These are phyloP conservation scores for Drechslera avenae DNA, from an alignment of 2,329 filamentous ascomycete genomes.

Conservation along the genomic window DNA sequence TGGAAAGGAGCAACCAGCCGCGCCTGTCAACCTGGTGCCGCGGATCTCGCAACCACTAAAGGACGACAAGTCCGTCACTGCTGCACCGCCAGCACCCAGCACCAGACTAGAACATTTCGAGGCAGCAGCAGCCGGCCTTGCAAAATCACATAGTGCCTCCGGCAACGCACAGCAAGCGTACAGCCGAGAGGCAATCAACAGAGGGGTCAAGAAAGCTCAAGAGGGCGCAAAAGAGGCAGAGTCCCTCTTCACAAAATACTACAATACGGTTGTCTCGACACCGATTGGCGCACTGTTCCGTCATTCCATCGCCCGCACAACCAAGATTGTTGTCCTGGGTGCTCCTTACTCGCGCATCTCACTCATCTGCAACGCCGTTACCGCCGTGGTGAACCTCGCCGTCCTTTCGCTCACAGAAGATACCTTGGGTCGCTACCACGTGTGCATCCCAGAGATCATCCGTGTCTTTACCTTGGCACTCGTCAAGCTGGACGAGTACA, in stretches of 20 bases:
- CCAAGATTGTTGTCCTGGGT: constrained; percentile 73
- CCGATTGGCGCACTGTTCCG: constrained; percentile 71
- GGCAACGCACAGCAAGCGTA: constrained; percentile 44
- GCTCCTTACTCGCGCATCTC: constrained; percentile 68
- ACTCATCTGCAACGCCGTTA: constrained; percentile 60
- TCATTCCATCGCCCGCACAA: constrained; percentile 68
- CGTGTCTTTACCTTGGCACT: constrained; percentile 73
- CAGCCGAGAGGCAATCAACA: constrained; percentile 42
- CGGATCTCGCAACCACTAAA: constrained; percentile 57
- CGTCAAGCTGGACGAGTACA: constrained; percentile 71
- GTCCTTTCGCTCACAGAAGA: constrained; percentile 80
- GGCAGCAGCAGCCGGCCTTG: constrained; percentile 49
- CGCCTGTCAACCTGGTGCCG: constrained; percentile 54
- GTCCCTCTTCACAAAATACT: constrained; percentile 33
- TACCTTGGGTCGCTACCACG: constrained; percentile 81
- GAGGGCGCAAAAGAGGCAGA: constrained; percentile 36
- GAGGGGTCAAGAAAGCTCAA: constrained; percentile 41
- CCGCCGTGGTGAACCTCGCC: constrained; percentile 70
- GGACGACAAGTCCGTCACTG: constrained; percentile 54
- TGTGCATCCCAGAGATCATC: constrained; percentile 76
- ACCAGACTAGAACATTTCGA: constrained; percentile 35
- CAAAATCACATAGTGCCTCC: constrained; percentile 48
- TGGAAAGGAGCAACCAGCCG: constrained; percentile 22
- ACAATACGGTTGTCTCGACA: constrained; percentile 45
- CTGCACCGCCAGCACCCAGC: constrained; percentile 48